These are phyloP conservation scores for Ophiostoma australiae DNA, from an alignment of 2,329 filamentous ascomycete species.

Conservation along the genomic window DNA sequence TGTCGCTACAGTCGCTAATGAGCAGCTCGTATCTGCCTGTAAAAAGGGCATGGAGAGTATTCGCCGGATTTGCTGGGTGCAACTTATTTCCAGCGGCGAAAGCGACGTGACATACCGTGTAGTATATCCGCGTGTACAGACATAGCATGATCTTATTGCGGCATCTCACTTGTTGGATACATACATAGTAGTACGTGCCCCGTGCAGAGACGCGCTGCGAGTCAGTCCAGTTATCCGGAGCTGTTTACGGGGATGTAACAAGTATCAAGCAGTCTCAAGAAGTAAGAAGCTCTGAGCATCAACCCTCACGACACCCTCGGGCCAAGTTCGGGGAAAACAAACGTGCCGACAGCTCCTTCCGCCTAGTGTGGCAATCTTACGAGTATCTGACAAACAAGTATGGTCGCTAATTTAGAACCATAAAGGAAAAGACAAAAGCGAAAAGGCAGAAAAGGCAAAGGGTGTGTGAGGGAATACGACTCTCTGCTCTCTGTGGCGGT, in stretches of 20 bases:
- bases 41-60: neutral
- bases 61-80: neutral
- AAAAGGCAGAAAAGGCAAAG: neutral
- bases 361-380: neutral
- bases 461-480: conserved; percentile 1
- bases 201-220: neutral
- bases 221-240: no score
- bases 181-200: no score
- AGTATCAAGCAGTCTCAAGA: neutral
- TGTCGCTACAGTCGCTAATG: neutral
- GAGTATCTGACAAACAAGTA: neutral
- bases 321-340: neutral
- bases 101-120: neutral
- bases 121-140: neutral
- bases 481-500: neutral
- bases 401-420: neutral
- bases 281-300: neutral
- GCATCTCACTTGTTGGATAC: neutral
- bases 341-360: neutral
- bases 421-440: no score
- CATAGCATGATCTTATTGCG: neutral
- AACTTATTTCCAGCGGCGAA: conserved; percentile 1
- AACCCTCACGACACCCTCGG: neutral
- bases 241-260: neutral
- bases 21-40: neutral